A percentile compares a stretch with the other conserved stretches of the same genome.
Conservation (phyloP, 2,329 filamentous ascomycete genomes). For the Aspergillus fructus region DNA sequence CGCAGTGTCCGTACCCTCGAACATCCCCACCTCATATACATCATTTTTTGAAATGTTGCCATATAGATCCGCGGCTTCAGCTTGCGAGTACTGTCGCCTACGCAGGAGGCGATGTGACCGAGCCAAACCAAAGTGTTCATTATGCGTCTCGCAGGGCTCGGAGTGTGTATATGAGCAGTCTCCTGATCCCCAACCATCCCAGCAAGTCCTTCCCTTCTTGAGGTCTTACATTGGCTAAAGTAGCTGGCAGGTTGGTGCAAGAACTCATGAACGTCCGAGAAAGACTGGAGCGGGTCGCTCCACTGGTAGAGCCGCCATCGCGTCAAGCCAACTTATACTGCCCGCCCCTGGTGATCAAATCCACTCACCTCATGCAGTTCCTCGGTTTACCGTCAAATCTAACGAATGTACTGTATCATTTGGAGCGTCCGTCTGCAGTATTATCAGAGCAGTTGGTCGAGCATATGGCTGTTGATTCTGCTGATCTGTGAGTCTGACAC, state of each 20-base stretch:
- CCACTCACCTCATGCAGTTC: slow-evolving; percentile 1
- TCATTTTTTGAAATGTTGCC: neutral
- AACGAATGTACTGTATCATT: neutral
- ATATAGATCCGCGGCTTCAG: neutral
- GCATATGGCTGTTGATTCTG: neutral
- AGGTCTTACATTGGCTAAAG: no score
- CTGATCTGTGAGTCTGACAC: no score
- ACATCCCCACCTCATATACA: no score
- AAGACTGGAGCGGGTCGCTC: neutral
- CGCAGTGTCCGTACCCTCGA: no score
- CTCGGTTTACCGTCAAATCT: neutral
- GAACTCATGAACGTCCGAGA: slow-evolving; percentile 3
- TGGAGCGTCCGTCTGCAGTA: neutral
- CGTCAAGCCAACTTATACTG: neutral
- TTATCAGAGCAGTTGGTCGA: no score
- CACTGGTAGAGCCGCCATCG: neutral
- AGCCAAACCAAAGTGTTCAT: neutral
- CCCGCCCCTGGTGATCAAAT: neutral
- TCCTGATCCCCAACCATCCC: neutral
- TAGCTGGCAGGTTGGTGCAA: neutral
- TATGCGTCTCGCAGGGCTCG: neutral
- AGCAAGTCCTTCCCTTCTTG: neutral
- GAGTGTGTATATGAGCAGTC: neutral
- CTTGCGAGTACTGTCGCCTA: neutral
- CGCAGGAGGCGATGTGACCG: slow-evolving; percentile 4